Evolutionary conservation across 75 land plant genomes (phyloP), one percentile per base, ranked within the genome.

Genomic region (Cupressus sempervirens): DNA sequence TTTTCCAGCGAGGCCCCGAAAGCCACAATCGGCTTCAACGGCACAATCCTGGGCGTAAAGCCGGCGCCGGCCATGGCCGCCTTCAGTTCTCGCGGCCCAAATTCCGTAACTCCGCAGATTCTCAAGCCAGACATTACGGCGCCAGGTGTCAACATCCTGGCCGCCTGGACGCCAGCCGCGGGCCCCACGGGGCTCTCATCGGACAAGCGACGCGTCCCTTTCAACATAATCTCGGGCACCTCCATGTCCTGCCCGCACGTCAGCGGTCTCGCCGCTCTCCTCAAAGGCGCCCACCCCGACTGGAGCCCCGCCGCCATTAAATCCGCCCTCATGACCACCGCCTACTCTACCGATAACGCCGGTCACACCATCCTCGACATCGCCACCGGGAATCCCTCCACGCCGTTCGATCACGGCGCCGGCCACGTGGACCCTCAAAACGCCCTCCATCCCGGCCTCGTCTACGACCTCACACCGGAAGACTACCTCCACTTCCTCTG

Each of bases 201-300:
- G 12, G 97, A 96, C 76, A 41, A n/a, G 0, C 83, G 97, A 35
- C 87, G 87, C 4, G 91, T 90, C 40, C 89, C 74, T 11, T 97
- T 94, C 91, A 95, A 93, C 88, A 93, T 96, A 50, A 89, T 93
- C 36, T 95, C 98, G 2, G 98, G 98, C 23, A 97, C 99, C 1
- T 95, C 98, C 41, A 97, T 97, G 99, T 91, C 99, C 6, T 97
- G 99, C 81, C 99, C 99, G 0, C 99, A 96, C 81, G 93, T 93
- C 2, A 93, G 93, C 56, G 98, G 98, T n/a, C 81, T 95, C 2
- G 97, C 92, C 10, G 99, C 94, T 29, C 87, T 97, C 32, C 81
- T 97, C 50, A 94, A 93, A 40, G 92, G 65, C 5, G 94, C 92
- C 0, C 96, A 95, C 80, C 94, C 97, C 0, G 90, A 89, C 1